phyloP scores from a whole-genome alignment of 2,329 filamentous ascomycete genomes.

The Moelleriella libera region DNA sequence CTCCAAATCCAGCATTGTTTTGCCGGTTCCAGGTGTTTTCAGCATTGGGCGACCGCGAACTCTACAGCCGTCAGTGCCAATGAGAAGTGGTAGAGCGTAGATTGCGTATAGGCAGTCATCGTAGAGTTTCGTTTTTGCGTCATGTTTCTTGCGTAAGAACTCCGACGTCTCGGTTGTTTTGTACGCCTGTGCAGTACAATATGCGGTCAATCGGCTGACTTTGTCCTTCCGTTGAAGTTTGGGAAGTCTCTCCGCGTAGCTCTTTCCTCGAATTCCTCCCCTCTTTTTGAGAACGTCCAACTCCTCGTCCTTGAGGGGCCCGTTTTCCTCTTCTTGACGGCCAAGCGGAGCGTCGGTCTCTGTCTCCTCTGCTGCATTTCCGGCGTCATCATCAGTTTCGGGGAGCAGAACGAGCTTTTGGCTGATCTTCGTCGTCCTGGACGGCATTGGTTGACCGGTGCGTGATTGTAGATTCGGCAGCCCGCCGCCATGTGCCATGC shows the following conservation, averaged over 20 bases:
- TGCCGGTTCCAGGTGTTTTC: constrained; percentile 78
- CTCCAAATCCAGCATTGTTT: constrained; percentile 84
- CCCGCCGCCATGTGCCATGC: constrained; percentile 20
- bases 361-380: constrained; percentile 41
- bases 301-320: constrained; percentile 55
- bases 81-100: constrained; percentile 80
- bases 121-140: constrained; percentile 88
- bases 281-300: constrained; percentile 47
- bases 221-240: constrained; percentile 81
- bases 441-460: constrained; percentile 52
- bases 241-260: constrained; percentile 82
- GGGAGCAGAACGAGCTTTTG: constrained; percentile 94
- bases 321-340: constrained; percentile 42
- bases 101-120: constrained; percentile 95
- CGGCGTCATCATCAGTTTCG: constrained; percentile 53
- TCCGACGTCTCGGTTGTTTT: constrained; percentile 79
- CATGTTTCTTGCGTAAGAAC: constrained; percentile 77
- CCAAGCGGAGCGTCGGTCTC: constrained; percentile 26
- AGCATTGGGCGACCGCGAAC: constrained; percentile 81
- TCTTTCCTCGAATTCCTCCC: constrained; percentile 59
- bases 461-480: constrained; percentile 26
- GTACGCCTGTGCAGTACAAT: constrained; percentile 89
- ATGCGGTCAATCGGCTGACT: constrained; percentile 80
- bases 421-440: constrained; percentile 83
- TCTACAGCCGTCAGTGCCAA: constrained; percentile 74